These are phyloP conservation scores for Dioscorea zingiberensis DNA, from an alignment of 106 monocot genomes.

Conservation along the genomic window DNA sequence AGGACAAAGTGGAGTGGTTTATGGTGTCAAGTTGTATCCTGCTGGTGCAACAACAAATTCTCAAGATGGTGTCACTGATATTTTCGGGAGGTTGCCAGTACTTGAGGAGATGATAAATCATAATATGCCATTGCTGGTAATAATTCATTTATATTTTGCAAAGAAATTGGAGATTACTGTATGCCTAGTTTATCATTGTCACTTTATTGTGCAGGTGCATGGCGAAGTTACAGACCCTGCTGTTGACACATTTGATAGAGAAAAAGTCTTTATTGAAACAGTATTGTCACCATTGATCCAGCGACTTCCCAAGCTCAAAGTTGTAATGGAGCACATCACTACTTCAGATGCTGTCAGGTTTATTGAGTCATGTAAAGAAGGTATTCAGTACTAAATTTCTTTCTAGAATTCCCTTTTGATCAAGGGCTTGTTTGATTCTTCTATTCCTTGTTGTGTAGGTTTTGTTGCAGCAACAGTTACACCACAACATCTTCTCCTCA, in stretches of 20 bases:
- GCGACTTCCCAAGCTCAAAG: constrained; percentile 73
- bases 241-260: constrained; percentile 89
- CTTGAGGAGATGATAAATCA: constrained; percentile 81
- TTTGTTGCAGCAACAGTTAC: constrained; percentile 88
- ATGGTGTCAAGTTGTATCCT: constrained; percentile 91
- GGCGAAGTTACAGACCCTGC: constrained; percentile 88
- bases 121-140: constrained; percentile 87
- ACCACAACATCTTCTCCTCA: constrained; percentile 90
- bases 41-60: constrained; percentile 98
- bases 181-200: too few species aligned
- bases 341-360: constrained; percentile 79
- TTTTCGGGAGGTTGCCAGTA: constrained; percentile 95
- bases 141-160: background rate
- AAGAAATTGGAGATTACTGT: too few species aligned
- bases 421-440: too few species aligned
- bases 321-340: constrained; percentile 96
- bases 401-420: background rate
- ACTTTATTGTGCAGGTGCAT: constrained; percentile 89
- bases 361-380: constrained; percentile 64
- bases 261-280: constrained; percentile 84
- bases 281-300: constrained; percentile 60
- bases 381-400: constrained; percentile 10
- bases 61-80: constrained; percentile 95
- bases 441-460: constrained; percentile 22
- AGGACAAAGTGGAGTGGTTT: constrained; percentile 84